Evolutionary conservation across 2,329 filamentous ascomycete species (phyloP), one percentile per base, ranked within the genome.

Genomic region (Ophioceras dolichostomum): DNA sequence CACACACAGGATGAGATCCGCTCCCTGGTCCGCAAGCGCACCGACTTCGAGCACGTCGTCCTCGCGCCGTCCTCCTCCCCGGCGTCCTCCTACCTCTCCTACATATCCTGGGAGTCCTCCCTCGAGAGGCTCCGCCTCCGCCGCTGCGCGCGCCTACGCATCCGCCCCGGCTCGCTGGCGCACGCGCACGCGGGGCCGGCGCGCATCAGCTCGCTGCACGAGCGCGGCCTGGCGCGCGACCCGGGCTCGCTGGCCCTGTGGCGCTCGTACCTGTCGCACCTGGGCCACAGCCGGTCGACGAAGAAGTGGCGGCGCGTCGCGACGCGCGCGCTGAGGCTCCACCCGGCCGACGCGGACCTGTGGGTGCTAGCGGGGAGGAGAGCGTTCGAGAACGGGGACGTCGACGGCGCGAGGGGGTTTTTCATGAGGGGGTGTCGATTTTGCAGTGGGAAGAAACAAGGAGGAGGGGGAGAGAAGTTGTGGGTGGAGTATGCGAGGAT

Each of bases 351-450:
- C 47, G 68, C 79, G 8, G 79, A 83, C 40, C 63, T 98, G 39
- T 98, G 91, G 91, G 70, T 91, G 45, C 77, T 88, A 36, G 89
- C 88, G 4, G 82, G 84, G 40, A 79, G 80, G 45, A 74, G 80
- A 34, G 72, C 89, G 36, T 86, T 93, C 29, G 68, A 70, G 14
- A 76, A 87, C 50, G 85, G 82, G 3, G 89, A 96, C 59, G 94
- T 96, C 76, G 80, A 78, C 18, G 79, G 80, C 32, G 87, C 89
- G 3, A 65, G 91, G 43, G 81, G 76, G 34, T 91, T 68, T 70
- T 98, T 87, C 73, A 93, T 77, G 67, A 71, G 89, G 43, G 91
- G 88, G 0, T 73, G 94, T 52, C 70, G 91, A 30, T 96, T 98
- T 58, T 95, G 88, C 62, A 85, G 79, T 36, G 22, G 22, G 22